Percentiles rank a stretch among this genome's conserved stretches.
Conservation (phyloP, 2,329 filamentous ascomycete genomes). For the Cladosporium sp. region DNA sequence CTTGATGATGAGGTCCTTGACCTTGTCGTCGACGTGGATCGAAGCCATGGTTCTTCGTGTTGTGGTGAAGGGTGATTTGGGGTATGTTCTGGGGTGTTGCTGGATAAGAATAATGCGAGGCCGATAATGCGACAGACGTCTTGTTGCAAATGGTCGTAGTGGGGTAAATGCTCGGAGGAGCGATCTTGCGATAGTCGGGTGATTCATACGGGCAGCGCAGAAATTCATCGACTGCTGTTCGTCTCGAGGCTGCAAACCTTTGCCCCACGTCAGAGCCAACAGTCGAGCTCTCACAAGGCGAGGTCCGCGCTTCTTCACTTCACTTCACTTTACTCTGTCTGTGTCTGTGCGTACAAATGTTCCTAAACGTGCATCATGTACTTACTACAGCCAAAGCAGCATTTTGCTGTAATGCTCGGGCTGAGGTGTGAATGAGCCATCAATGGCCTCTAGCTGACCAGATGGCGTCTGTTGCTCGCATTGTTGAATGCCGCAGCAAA, state of each 20-base stretch:
- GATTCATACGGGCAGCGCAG: conserved; percentile 2
- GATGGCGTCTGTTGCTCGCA: no score
- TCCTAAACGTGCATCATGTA: not conserved
- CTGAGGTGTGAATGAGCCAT: no score
- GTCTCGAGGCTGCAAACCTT: not conserved
- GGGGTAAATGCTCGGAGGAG: conserved; percentile 1
- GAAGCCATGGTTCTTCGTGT: conserved; percentile 25
- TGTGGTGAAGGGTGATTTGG: not conserved
- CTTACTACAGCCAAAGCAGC: no score
- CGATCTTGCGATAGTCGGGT: conserved; percentile 2
- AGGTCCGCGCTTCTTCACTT: not conserved
- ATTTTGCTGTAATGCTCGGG: no score
- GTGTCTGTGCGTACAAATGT: no score
- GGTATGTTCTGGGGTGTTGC: not conserved
- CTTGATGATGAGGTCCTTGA: conserved; percentile 28
- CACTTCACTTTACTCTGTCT: not conserved
- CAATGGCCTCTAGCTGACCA: no score
- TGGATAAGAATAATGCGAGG: not conserved
- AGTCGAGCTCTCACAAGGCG: no score
- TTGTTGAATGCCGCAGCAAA: no score
- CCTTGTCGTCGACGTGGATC: conserved; percentile 28
- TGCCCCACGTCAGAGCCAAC: not conserved
- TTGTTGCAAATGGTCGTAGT: conserved; percentile 2
- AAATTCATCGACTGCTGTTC: conserved; percentile 2
- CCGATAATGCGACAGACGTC: not conserved